A percentile compares a stretch with the other conserved stretches of the same genome.
These are phyloP conservation scores for Sordariomycetes sp. DNA, from an alignment of 2,329 filamentous ascomycete genomes.

Conservation along the genomic window DNA sequence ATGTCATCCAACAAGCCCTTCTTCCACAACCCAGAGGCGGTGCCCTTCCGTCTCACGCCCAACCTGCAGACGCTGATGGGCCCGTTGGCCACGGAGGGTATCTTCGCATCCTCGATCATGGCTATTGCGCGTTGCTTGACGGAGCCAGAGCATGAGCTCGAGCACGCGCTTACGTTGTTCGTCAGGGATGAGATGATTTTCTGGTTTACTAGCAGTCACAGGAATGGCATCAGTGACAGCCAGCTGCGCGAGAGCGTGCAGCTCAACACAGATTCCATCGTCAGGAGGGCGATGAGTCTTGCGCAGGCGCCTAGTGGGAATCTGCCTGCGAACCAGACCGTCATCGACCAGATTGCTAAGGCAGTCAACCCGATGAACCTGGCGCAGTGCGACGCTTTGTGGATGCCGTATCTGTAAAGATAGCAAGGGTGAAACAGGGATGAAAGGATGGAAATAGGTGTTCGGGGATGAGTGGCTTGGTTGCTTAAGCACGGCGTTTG, in stretches of 20 bases:
- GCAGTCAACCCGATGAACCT: constrained; percentile 88
- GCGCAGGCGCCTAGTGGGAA: constrained; percentile 71
- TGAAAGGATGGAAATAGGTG: neutral
- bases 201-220: constrained; percentile 80
- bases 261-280: constrained; percentile 80
- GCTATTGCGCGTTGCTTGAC: constrained; percentile 90
- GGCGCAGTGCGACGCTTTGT: constrained; percentile 80
- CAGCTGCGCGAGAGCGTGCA: constrained; percentile 73
- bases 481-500: constrained; percentile 4
- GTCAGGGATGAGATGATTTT: constrained; percentile 97
- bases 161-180: constrained; percentile 88
- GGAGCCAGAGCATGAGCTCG: constrained; percentile 82
- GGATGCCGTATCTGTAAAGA: constrained; percentile 86
- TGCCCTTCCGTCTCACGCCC: constrained; percentile 93
- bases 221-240: constrained; percentile 44
- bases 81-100: constrained; percentile 88
- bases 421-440: constrained; percentile 1
- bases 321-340: constrained; percentile 90
- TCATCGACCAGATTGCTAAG: constrained; percentile 87
- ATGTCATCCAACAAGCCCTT: constrained; percentile 78
- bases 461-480: neutral
- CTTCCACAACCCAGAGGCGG: constrained; percentile 91
- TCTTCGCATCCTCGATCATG: constrained; percentile 94
- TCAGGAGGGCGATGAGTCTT: constrained; percentile 79
- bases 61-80: constrained; percentile 96